Evolutionary conservation across 805 yeast genomes (phyloP).

Genomic region (Cyberlindnera japonica): DNA sequence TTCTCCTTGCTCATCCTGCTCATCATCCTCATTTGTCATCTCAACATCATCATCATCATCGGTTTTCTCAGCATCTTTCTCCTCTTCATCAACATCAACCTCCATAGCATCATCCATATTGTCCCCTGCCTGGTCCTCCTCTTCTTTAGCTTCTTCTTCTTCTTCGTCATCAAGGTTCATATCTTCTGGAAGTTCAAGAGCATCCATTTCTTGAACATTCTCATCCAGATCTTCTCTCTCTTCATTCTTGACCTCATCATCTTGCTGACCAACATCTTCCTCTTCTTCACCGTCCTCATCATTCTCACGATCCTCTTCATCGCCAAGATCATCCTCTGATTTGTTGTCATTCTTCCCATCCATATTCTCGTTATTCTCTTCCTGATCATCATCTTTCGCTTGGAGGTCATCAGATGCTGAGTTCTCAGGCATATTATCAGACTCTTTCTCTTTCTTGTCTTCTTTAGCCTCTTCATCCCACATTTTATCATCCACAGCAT

Average conservation of each 20-base stretch:
- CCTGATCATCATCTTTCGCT: constrained; percentile 36
- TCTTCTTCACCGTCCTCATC: constrained; percentile 52
- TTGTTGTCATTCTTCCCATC: constrained; percentile 33
- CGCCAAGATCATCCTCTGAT: too few species aligned
- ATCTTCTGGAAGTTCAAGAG: constrained; percentile 89
- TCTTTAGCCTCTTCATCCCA: constrained; percentile 92
- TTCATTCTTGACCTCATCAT: constrained; percentile 68
- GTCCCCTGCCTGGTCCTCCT: constrained; percentile 32
- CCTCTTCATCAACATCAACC: constrained; percentile 44
- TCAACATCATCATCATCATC: constrained; percentile 30
- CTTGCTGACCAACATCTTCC: constrained; percentile 79
- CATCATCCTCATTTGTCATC: constrained; percentile 32
- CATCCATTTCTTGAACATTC: constrained; percentile 77
- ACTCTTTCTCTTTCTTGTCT: constrained; percentile 74
- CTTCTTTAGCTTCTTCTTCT: constrained; percentile 50
- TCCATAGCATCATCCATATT: constrained; percentile 38
- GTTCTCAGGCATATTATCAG: constrained; percentile 64
- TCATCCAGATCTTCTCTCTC: constrained; percentile 68
- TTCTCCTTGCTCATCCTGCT: constrained; percentile 27
- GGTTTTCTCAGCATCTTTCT: constrained; percentile 35
- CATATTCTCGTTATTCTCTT: constrained; percentile 32
- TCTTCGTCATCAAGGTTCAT: constrained; percentile 82
- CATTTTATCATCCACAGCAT: constrained; percentile 95
- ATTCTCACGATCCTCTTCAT: constrained; percentile 39
- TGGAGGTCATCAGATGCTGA: constrained; percentile 44